phyloP scores from a whole-genome alignment of 305 asterid genomes.

The Coffea humblotiana region DNA sequence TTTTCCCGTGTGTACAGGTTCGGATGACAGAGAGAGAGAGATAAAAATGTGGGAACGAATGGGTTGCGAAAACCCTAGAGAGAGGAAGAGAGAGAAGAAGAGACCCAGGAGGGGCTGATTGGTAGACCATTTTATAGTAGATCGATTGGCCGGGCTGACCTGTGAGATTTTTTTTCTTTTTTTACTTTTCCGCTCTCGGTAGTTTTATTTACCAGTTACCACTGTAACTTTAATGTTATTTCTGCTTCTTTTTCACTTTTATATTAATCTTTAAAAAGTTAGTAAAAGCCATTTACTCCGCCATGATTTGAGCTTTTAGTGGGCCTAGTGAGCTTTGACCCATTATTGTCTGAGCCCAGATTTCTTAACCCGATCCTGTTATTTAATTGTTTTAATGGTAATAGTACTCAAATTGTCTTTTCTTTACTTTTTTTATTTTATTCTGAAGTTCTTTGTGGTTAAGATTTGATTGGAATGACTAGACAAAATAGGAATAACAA shows the following conservation, averaged over 20 bases:
- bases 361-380: too few relatives aligned
- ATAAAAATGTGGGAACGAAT: not conserved
- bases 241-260: not conserved
- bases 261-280: too few relatives aligned
- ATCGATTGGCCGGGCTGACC: not conserved
- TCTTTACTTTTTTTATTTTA: too few relatives aligned
- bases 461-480: too few relatives aligned
- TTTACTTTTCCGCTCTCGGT: too few relatives aligned
- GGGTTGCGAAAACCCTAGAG: slow-evolving; percentile 27
- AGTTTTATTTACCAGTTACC: too few relatives aligned
- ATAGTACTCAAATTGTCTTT: too few relatives aligned
- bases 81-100: not conserved
- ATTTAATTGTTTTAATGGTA: too few relatives aligned
- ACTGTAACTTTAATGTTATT: not conserved
- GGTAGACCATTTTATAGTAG: not conserved
- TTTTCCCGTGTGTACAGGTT: not conserved
- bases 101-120: not conserved
- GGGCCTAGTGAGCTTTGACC: not conserved
- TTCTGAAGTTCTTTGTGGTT: too few relatives aligned
- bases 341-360: too few relatives aligned
- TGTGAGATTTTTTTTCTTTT: not conserved
- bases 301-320: not conserved
- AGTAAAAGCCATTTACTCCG: too few relatives aligned
- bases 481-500: too few relatives aligned
- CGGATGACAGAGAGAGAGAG: not conserved